Evolutionary conservation across 2,329 filamentous ascomycete species (phyloP).

Genomic region (Hypoxylon sp.): DNA sequence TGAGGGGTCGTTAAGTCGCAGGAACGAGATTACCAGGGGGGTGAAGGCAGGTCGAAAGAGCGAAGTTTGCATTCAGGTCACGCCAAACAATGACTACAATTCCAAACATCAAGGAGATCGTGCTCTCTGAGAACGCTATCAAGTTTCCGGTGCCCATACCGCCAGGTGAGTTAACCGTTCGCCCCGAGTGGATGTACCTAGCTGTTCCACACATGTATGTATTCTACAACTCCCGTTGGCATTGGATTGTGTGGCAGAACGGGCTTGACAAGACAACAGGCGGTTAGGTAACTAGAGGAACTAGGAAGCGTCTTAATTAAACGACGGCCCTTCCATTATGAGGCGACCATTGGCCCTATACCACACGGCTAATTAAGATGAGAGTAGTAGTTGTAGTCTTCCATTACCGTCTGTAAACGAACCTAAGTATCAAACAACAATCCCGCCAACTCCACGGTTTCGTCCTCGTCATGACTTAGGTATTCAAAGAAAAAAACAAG

Average conservation of each 20-base stretch:
- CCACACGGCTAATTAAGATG: not conserved
- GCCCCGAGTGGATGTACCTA: slow-evolving; percentile 8
- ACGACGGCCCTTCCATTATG: not conserved
- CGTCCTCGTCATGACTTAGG: slow-evolving; percentile 26
- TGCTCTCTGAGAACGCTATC: slow-evolving; percentile 37
- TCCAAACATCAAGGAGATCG: slow-evolving; percentile 25
- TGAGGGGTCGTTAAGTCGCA: slow-evolving; percentile 51
- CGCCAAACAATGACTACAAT: slow-evolving; percentile 22
- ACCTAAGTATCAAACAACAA: slow-evolving; percentile 11
- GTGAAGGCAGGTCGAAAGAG: slow-evolving; percentile 73
- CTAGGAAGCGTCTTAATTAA: too few relatives aligned
- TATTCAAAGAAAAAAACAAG: slow-evolving; percentile 21
- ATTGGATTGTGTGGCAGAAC: not conserved
- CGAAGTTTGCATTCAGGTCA: slow-evolving; percentile 60
- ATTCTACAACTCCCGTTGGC: not conserved
- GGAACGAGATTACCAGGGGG: slow-evolving; percentile 70
- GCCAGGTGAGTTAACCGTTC: not conserved
- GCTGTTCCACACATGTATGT: too few relatives aligned
- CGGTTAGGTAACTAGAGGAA: too few relatives aligned
- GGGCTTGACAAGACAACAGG: not conserved
- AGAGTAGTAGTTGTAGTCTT: slow-evolving; percentile 10
- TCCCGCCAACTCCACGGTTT: slow-evolving; percentile 16
- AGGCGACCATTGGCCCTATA: not conserved
- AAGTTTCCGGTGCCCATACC: slow-evolving; percentile 37
- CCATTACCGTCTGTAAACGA: not conserved